A percentile compares a stretch with the other conserved stretches of the same genome.
Conservation (phyloP, 768 basidiomycete genomes). For the Coprinellus micaceus region DNA sequence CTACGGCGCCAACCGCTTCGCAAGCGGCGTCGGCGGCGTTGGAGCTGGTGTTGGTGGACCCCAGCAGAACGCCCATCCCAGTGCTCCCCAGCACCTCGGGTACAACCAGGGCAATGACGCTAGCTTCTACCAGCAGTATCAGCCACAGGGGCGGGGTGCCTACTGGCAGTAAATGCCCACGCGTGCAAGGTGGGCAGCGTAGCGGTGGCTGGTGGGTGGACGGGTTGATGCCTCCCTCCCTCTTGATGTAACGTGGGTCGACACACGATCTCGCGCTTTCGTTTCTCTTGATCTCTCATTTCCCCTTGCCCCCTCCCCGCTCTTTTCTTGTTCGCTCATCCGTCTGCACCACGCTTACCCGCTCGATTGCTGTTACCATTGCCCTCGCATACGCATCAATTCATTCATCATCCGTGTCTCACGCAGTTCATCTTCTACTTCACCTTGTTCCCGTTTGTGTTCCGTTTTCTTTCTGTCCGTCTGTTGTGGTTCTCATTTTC, state of each 20-base stretch:
- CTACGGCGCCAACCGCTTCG: conserved; percentile 46
- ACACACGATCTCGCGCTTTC: conserved; percentile 4
- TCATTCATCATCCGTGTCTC: background rate
- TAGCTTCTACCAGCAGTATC: conserved; percentile 69
- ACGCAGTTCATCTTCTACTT: background rate
- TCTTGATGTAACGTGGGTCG: too few species aligned
- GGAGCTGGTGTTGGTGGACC: conserved; percentile 38
- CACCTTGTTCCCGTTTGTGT: background rate
- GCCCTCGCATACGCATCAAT: background rate
- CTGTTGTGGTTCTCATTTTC: conserved; percentile 3
- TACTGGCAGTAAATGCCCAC: conserved; percentile 51
- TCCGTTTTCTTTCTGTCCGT: conserved; percentile 4
- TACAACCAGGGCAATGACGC: conserved; percentile 66
- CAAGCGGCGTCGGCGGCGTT: conserved; percentile 31
- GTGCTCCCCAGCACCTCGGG: conserved; percentile 53
- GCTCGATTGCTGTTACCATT: background rate
- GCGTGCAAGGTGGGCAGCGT: too few species aligned
- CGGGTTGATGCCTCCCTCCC: too few species aligned
- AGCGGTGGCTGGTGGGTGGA: too few species aligned
- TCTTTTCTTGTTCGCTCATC: conserved; percentile 6
- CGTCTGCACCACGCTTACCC: background rate
- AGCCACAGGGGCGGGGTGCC: conserved; percentile 53
- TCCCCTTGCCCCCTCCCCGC: conserved; percentile 10
- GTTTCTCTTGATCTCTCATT: conserved; percentile 2
- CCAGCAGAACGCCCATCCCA: conserved; percentile 40